Conservation (phyloP, 768 basidiomycete species). For the Xerocomellus intermedius region DNA sequence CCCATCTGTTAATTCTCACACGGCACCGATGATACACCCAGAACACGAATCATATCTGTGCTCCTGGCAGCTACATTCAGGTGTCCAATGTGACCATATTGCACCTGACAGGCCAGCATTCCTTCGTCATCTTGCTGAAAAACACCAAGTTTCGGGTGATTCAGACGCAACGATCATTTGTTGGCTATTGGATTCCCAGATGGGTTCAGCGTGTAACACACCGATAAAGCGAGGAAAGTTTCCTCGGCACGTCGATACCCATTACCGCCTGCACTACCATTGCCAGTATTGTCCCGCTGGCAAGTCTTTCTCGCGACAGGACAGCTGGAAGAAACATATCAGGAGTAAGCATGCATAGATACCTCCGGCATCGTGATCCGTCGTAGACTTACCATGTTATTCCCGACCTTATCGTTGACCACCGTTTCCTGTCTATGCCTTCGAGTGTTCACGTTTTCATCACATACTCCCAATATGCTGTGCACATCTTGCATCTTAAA, state of each 20-base stretch:
- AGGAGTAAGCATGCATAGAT: slow-evolving; percentile 1
- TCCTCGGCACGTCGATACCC: slow-evolving; percentile 18
- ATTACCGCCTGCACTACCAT: slow-evolving; percentile 14
- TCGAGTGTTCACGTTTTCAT: not conserved
- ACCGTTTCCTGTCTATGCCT: not conserved
- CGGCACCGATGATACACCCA: not conserved
- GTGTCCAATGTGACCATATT: not conserved
- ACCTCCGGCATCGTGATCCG: not conserved
- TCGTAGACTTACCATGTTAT: not conserved
- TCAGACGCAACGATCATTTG: not conserved
- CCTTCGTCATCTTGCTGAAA: slow-evolving; percentile 14
- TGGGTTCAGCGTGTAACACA: not conserved
- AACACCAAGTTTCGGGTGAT: slow-evolving; percentile 14
- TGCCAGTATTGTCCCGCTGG: slow-evolving; percentile 13
- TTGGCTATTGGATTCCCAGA: slow-evolving; percentile 5
- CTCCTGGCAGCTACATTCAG: slow-evolving; percentile 11
- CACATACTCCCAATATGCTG: not conserved
- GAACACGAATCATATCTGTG: slow-evolving; percentile 5
- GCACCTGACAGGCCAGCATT: slow-evolving; percentile 3
- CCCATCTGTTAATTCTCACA: not conserved
- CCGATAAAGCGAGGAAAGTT: slow-evolving; percentile 10
- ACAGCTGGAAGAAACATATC: slow-evolving; percentile 18
- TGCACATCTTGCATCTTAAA: no score
- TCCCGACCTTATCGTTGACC: not conserved
- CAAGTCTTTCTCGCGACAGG: slow-evolving; percentile 23